phyloP scores from a whole-genome alignment of 495 filamentous ascomycete species.

The Astrocystis sublimbata region DNA sequence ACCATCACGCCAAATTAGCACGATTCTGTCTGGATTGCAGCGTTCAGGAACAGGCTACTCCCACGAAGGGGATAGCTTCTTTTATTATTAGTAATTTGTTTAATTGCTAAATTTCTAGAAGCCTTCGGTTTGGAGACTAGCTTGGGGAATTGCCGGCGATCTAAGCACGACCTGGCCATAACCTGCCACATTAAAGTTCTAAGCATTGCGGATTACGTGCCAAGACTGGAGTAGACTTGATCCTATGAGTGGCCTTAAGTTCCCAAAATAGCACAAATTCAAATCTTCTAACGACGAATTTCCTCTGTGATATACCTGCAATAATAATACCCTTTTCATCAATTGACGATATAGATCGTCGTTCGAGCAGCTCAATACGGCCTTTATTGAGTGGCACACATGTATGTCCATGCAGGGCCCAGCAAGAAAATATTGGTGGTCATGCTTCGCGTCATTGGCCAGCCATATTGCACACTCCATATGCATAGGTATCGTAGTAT shows the following conservation, averaged over 20 bases:
- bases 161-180: not conserved
- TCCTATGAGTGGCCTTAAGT: conserved; percentile 1
- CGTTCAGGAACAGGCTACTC: not conserved
- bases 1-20: not conserved
- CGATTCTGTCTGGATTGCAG: not conserved
- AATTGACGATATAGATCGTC: not conserved
- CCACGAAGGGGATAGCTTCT: conserved; percentile 5
- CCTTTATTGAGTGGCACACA: too few species aligned
- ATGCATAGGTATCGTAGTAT: too few species aligned
- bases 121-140: not conserved
- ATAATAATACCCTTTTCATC: not conserved
- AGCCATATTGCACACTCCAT: too few species aligned
- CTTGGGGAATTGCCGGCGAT: not conserved
- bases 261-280: conserved; percentile 8
- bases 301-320: not conserved
- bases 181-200: too few species aligned
- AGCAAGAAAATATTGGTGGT: not conserved
- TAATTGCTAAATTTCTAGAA: conserved; percentile 12
- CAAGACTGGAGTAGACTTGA: not conserved
- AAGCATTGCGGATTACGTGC: not conserved
- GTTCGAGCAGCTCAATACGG: not conserved
- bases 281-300: conserved; percentile 1
- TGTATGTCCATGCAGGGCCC: too few species aligned
- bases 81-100: conserved; percentile 8
- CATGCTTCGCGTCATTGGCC: too few species aligned